Conservation (phyloP, 768 basidiomycete species). For the Mycena amicta region DNA sequence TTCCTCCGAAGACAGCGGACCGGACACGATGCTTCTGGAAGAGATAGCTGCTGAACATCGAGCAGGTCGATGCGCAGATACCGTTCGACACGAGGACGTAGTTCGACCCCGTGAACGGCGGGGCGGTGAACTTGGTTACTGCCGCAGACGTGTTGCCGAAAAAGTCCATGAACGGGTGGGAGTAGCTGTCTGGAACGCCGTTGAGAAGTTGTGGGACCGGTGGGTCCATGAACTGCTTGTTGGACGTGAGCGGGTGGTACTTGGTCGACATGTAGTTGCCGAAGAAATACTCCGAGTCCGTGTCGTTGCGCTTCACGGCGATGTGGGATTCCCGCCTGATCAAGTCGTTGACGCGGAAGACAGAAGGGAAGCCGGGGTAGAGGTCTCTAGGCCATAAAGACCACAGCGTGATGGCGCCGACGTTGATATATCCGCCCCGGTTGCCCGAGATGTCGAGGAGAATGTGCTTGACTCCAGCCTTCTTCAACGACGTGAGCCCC, state of each 20-base stretch:
- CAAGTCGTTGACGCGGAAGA: conserved; percentile 15
- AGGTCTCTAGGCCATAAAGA: conserved; percentile 16
- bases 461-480: conserved; percentile 19
- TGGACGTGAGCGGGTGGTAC: conserved; percentile 12
- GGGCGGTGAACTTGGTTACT: conserved; percentile 16
- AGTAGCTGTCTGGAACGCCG: conserved; percentile 18
- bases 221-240: conserved; percentile 18
- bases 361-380: conserved; percentile 18
- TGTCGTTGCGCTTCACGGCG: conserved; percentile 2
- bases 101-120: conserved; percentile 16
- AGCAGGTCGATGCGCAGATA: conserved; percentile 20
- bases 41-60: conserved; percentile 19
- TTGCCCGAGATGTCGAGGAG: conserved; percentile 22
- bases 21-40: conserved; percentile 20
- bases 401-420: conserved; percentile 17
- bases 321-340: conserved; percentile 13
- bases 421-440: conserved; percentile 18
- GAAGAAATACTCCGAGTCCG: conserved; percentile 17
- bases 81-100: conserved; percentile 21
- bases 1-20: conserved; percentile 13
- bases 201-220: conserved; percentile 17
- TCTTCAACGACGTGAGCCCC: conserved; percentile 18
- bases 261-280: conserved; percentile 7
- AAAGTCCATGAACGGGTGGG: conserved; percentile 16
- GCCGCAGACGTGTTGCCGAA: conserved; percentile 16